These are phyloP conservation scores for Suillus cothurnatus DNA, from an alignment of 768 basidiomycete genomes.

Conservation along the genomic window DNA sequence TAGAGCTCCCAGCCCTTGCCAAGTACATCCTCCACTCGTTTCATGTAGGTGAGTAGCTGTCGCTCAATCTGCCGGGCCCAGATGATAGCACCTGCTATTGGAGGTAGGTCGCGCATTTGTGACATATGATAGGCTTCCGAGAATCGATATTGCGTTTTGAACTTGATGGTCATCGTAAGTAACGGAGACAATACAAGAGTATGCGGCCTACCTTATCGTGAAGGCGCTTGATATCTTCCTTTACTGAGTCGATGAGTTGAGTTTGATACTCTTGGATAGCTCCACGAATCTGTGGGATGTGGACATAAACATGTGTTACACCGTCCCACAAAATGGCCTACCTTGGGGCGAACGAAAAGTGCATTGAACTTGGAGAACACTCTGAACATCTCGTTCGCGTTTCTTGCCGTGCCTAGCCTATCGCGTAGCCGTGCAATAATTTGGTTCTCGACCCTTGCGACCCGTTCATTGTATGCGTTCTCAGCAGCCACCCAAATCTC, in stretches of 20 bases:
- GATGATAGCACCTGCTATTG: slow-evolving; percentile 97
- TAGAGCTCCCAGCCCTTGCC: slow-evolving; percentile 99
- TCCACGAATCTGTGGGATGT: slow-evolving; percentile 73
- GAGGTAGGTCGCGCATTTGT: slow-evolving; percentile 96
- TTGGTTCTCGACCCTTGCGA: slow-evolving; percentile 97
- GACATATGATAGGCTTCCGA: slow-evolving; percentile 98
- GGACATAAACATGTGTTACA: too few species aligned
- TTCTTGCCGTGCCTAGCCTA: slow-evolving; percentile 90
- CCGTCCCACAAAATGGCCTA: slow-evolving; percentile 31
- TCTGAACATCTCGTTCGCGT: slow-evolving; percentile 99
- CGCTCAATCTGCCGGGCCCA: slow-evolving; percentile 99
- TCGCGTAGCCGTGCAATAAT: slow-evolving; percentile 94
- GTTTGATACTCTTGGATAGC: slow-evolving; percentile 99
- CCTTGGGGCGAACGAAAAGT: slow-evolving; percentile 94
- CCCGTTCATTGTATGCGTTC: slow-evolving; percentile 96
- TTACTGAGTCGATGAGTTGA: slow-evolving; percentile 97
- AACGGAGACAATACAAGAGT: background rate
- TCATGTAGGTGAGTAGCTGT: slow-evolving; percentile 96
- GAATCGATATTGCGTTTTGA: slow-evolving; percentile 94
- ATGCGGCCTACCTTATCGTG: slow-evolving; percentile 75
- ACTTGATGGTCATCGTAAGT: slow-evolving; percentile 45
- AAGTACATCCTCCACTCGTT: slow-evolving; percentile 96
- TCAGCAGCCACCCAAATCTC: slow-evolving; percentile 98
- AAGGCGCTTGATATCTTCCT: slow-evolving; percentile 94
- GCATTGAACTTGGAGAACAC: slow-evolving; percentile 99